Percentiles rank a stretch among this genome's conserved stretches.
Conservation (phyloP, 2,329 filamentous ascomycete genomes). For the Fusarium illudens region DNA sequence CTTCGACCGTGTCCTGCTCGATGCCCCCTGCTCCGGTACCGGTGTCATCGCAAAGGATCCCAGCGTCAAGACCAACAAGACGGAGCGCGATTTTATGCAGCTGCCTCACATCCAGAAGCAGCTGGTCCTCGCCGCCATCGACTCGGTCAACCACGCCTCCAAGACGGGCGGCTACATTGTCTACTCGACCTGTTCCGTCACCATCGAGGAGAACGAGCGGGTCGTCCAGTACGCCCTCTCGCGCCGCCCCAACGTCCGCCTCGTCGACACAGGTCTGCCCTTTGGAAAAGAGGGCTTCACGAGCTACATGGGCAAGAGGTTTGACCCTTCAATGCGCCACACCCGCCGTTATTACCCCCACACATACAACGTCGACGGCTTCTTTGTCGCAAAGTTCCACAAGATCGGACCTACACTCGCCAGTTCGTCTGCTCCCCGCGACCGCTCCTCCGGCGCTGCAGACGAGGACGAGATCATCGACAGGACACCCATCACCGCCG, state of each 20-base stretch:
- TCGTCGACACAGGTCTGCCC: constrained; percentile 88
- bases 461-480: constrained; percentile 64
- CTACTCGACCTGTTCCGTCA: constrained; percentile 96
- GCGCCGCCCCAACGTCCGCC: constrained; percentile 90
- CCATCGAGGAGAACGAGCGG: constrained; percentile 87
- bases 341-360: constrained; percentile 90
- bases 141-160: constrained; percentile 89
- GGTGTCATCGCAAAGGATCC: constrained; percentile 98
- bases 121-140: constrained; percentile 89
- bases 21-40: constrained; percentile 95
- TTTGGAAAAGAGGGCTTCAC: constrained; percentile 96
- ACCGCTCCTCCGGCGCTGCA: constrained; percentile 42
- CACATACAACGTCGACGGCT: constrained; percentile 94
- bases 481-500: constrained; percentile 70
- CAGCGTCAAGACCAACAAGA: constrained; percentile 98
- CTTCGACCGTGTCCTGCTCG: constrained; percentile 92
- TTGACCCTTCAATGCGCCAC: constrained; percentile 84
- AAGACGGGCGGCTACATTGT: constrained; percentile 96
- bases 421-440: constrained; percentile 50
- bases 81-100: constrained; percentile 90
- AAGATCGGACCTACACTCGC: constrained; percentile 82
- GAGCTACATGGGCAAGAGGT: constrained; percentile 88
- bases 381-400: constrained; percentile 98
- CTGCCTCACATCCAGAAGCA: constrained; percentile 96
- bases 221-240: constrained; percentile 93